These are phyloP conservation scores for Medakamo hakoo DNA, from an alignment of 139 green algal species.

Conservation along the genomic window DNA sequence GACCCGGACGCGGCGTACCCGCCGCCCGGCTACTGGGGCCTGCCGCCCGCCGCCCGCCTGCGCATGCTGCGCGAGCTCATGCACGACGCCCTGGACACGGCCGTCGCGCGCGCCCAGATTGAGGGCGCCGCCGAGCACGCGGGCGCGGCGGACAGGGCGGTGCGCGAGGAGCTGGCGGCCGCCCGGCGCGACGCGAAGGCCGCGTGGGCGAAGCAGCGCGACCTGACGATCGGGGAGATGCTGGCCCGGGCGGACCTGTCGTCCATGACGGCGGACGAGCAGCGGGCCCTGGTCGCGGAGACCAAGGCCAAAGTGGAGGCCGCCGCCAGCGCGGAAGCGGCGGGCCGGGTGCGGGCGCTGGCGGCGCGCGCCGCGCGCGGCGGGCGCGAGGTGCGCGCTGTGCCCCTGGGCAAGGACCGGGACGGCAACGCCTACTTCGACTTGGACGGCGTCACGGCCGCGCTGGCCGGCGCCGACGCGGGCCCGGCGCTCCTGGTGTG, in stretches of 20 bases:
- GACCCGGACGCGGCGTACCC: conserved; percentile 7
- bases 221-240: conserved; percentile 25
- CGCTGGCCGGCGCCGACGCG: conserved; percentile 16
- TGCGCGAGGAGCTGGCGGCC: conserved; percentile 5
- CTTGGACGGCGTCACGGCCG: conserved; percentile 7
- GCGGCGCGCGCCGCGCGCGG: background rate
- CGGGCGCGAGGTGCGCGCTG: conserved; percentile 10
- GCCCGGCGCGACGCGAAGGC: conserved; percentile 14
- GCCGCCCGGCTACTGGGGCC: conserved; percentile 17
- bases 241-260: conserved; percentile 7
- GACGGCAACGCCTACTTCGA: conserved; percentile 13
- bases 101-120: conserved; percentile 1
- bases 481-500: background rate
- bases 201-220: conserved; percentile 12
- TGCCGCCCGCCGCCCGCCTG: conserved; percentile 13
- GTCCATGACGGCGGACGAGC: conserved; percentile 21
- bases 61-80: conserved; percentile 19
- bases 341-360: background rate
- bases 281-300: conserved; percentile 18
- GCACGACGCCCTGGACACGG: conserved; percentile 24
- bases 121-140: conserved; percentile 15
- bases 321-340: background rate
- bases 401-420: conserved; percentile 17
- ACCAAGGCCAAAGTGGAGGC: conserved; percentile 11
- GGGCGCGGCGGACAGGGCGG: conserved; percentile 8